Base-by-base conservation (phyloP, 2,329 filamentous ascomycete genomes). In the Colletotrichum sansevieriae region DNA sequence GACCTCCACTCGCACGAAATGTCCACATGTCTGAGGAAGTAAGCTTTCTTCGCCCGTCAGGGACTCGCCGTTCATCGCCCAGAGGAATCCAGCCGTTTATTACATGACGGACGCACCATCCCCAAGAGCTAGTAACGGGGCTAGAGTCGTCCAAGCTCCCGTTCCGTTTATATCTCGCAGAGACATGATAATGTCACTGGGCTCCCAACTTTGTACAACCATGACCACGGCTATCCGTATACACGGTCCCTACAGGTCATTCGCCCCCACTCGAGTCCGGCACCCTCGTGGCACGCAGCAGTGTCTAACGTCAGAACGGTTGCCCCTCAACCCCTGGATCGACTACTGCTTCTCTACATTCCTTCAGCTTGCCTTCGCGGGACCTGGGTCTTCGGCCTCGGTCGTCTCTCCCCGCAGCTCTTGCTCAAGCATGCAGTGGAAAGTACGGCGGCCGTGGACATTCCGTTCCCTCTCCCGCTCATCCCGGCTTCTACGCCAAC, bases 351-450 rank as follows among this genome's bases (percentile, higher is more conserved):
- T 33, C 56, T 33, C 33, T 22, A 20, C 41, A 56, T 49, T 62
- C 58, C 58, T 33, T 15, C 10, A n/a, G n/a, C 25, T 8, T 13
- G 39, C n/a, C 35, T 22, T 20, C n/a, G 33, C 58, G 11, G 22
- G 20, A 22, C n/a, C 15, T 56, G 49, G 15, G 13, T 44, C 37
- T 20, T 41, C 13, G 13, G 18, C 33, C 25, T 18, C n/a, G 51
- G 22, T 25, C 18, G 15, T 7, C 39, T 29, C 37, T 29, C 15
- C 44, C 35, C 35, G 35, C 29, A 39, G 35, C n/a, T 15, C 15
- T 35, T 20, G 25, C 49, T 35, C 37, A 63, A 63, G 51, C 59
- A 63, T 51, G 64, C 9, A 25, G 64, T 56, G 49, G 49, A 56
- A 51, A 62, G 58, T 56, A 37, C 49, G 3, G 58, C 29, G 51